phyloP scores from a whole-genome alignment of 257 asterid genomes.

The Jacaranda mimosifolia region DNA sequence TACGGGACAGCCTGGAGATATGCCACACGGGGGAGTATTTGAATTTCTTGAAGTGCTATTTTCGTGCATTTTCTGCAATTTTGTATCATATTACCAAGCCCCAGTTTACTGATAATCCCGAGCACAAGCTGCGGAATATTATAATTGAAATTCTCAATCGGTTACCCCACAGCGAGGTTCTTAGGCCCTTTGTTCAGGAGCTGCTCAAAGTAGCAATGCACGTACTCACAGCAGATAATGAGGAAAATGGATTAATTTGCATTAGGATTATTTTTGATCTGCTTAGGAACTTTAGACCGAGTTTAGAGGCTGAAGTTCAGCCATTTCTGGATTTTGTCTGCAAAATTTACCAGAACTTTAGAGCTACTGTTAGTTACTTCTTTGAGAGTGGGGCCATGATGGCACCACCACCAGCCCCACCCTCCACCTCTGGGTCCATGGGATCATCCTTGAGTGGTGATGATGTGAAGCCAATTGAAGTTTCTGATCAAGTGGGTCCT shows the following conservation, averaged over 20 bases:
- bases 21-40: conserved; percentile 99
- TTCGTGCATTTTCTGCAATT: conserved; percentile 87
- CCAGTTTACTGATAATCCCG: conserved; percentile 80
- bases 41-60: conserved; percentile 88
- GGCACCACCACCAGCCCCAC: conserved; percentile 78
- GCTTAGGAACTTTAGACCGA: conserved; percentile 95
- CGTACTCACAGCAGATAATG: conserved; percentile 86
- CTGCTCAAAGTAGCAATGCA: conserved; percentile 98
- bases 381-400: conserved; percentile 93
- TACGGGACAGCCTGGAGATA: conserved; percentile 97
- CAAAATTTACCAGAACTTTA: conserved; percentile 93
- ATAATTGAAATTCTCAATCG: conserved; percentile 94
- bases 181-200: conserved; percentile 95
- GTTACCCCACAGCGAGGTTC: conserved; percentile 96
- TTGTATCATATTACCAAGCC: conserved; percentile 85
- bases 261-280: conserved; percentile 93
- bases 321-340: conserved; percentile 98
- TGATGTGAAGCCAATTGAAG: conserved; percentile 84
- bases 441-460: conserved; percentile 79
- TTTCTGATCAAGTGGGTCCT: conserved; percentile 79
- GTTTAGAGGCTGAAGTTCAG: conserved; percentile 93
- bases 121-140: conserved; percentile 93
- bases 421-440: conserved; percentile 63
- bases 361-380: conserved; percentile 89
- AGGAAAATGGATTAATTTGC: conserved; percentile 96